phyloP scores from a whole-genome alignment of 176 grass and related monocot genomes.

The Aegilops longissima region DNA sequence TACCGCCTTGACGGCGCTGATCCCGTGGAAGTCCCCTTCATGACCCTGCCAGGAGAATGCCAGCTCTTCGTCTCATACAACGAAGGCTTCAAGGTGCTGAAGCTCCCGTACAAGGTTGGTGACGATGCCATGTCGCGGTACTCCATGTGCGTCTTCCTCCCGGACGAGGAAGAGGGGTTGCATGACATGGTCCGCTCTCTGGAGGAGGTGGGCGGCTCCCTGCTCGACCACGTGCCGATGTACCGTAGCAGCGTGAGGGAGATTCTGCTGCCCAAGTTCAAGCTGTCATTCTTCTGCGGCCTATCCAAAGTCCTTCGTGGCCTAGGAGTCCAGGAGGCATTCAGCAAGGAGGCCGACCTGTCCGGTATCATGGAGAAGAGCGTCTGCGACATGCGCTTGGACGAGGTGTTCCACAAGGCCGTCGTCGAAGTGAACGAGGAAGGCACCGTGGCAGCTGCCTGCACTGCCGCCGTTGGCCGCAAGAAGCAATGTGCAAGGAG shows the following conservation, averaged over 20 bases:
- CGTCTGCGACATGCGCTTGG: too few species aligned
- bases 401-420: too few species aligned
- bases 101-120: background rate
- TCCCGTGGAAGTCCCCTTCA: background rate
- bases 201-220: background rate
- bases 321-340: background rate
- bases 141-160: conserved; percentile 39
- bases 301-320: background rate
- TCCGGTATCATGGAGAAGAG: too few species aligned
- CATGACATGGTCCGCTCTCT: background rate
- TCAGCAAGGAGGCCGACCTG: background rate
- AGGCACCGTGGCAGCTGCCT: too few species aligned
- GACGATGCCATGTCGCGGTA: background rate
- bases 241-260: background rate
- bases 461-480: too few species aligned
- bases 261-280: background rate
- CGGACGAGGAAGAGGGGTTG: background rate
- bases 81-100: background rate
- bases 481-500: too few species aligned
- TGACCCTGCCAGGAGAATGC: background rate
- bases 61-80: background rate
- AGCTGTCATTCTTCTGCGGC: background rate
- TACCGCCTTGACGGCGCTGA: background rate
- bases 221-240: background rate
- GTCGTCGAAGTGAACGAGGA: too few species aligned